phyloP scores from a whole-genome alignment of 768 basidiomycete species.

The Tricholoma matsutake region DNA sequence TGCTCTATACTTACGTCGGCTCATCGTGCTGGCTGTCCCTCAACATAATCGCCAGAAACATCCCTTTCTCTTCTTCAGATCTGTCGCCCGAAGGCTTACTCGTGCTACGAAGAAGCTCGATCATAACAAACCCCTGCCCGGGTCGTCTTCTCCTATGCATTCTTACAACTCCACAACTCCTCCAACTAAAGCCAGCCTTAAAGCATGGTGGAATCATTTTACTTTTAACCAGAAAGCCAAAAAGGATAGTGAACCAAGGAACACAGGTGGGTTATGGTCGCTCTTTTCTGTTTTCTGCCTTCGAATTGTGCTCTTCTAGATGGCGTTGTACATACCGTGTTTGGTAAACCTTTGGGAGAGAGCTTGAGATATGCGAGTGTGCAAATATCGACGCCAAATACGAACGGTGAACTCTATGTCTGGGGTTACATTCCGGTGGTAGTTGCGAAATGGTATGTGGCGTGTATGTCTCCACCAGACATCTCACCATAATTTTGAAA shows the following conservation, averaged over 20 bases:
- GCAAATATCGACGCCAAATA: constrained; percentile 87
- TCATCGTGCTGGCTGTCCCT: constrained; percentile 16
- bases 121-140: constrained; percentile 11
- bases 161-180: constrained; percentile 17
- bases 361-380: constrained; percentile 86
- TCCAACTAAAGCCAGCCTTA: constrained; percentile 57
- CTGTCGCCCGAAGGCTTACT: constrained; percentile 1
- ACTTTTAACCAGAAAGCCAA: constrained; percentile 60
- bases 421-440: constrained; percentile 97
- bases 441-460: constrained; percentile 89
- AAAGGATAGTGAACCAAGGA: constrained; percentile 46
- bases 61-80: constrained; percentile 14
- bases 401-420: constrained; percentile 79
- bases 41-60: constrained; percentile 9
- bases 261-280: constrained; percentile 34
- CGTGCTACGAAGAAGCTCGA: constrained; percentile 3
- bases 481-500: neutral
- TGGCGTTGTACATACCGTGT: constrained; percentile 45
- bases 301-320: constrained; percentile 1
- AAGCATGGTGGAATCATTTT: constrained; percentile 83
- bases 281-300: neutral
- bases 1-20: neutral
- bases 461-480: constrained; percentile 12
- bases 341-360: constrained; percentile 82
- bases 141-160: constrained; percentile 2